phyloP scores from a whole-genome alignment of 768 basidiomycete genomes.

The Tubosaeta sp. region DNA sequence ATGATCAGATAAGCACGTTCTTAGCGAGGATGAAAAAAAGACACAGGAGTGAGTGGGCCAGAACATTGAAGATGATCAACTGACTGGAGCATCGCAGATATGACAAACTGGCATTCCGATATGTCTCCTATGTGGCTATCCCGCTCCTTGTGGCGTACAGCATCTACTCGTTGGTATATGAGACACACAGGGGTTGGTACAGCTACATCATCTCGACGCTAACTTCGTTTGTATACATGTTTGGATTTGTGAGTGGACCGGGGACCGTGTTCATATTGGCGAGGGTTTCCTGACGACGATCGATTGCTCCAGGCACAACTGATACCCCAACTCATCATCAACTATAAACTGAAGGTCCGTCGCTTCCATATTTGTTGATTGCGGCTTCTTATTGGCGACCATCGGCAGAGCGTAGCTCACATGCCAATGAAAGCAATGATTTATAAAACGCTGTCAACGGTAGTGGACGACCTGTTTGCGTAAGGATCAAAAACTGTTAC shows the following conservation, averaged over 20 bases:
- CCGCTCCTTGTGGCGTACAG: constrained; percentile 77
- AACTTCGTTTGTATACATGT: constrained; percentile 93
- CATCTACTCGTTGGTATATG: constrained; percentile 74
- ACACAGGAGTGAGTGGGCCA: constrained; percentile 80
- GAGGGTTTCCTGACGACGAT: constrained; percentile 11
- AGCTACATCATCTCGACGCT: constrained; percentile 91
- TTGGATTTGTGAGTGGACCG: constrained; percentile 81
- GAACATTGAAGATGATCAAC: constrained; percentile 19
- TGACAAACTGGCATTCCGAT: constrained; percentile 90
- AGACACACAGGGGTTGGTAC: constrained; percentile 93
- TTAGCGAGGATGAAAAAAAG: constrained; percentile 96
- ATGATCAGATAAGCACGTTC: constrained; percentile 79
- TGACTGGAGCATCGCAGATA: constrained; percentile 45
- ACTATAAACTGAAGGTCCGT: constrained; percentile 89
- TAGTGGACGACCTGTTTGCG: constrained; percentile 92
- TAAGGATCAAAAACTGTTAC: constrained; percentile 37
- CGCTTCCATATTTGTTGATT: constrained; percentile 10
- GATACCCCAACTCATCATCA: constrained; percentile 87
- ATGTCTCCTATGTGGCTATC: constrained; percentile 86
- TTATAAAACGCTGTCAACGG: constrained; percentile 87
- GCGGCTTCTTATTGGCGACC: constrained; percentile 4
- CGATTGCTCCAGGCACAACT: constrained; percentile 64
- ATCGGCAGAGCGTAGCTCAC: constrained; percentile 80
- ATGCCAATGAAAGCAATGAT: constrained; percentile 99
- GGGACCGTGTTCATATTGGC: not conserved